A percentile compares a stretch with the other conserved stretches of the same genome.
phyloP scores from a whole-genome alignment of 1,284 basidiomycete species.

The Psilocybe mexicana region DNA sequence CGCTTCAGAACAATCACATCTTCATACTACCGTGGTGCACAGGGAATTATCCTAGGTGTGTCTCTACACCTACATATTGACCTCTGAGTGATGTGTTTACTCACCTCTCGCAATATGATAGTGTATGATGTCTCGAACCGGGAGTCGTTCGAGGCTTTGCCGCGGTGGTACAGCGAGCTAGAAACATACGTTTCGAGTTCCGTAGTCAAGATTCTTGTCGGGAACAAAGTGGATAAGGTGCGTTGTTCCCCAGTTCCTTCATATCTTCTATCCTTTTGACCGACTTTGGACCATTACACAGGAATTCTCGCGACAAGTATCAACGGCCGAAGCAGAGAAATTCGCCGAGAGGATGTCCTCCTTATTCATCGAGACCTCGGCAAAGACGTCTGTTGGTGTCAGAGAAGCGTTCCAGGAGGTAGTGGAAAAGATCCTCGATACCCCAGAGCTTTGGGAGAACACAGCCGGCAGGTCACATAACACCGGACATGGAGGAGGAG shows the following conservation, averaged over 20 bases:
- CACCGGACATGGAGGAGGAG: slow-evolving; percentile 41
- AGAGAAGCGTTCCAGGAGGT: slow-evolving; percentile 80
- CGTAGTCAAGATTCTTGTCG: slow-evolving; percentile 94
- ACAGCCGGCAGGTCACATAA: slow-evolving; percentile 23
- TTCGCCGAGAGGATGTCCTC: slow-evolving; percentile 85
- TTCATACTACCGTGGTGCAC: slow-evolving; percentile 91
- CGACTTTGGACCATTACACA: slow-evolving; percentile 28
- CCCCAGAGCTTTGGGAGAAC: slow-evolving; percentile 64
- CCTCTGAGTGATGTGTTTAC: neutral
- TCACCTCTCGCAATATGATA: slow-evolving; percentile 27
- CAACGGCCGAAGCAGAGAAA: slow-evolving; percentile 74
- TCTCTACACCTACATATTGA: neutral
- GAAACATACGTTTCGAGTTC: slow-evolving; percentile 88
- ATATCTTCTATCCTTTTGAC: neutral
- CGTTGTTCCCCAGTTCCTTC: slow-evolving; percentile 10
- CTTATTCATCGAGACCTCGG: slow-evolving; percentile 86
- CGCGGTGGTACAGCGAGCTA: slow-evolving; percentile 92
- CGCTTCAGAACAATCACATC: slow-evolving; percentile 90
- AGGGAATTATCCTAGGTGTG: slow-evolving; percentile 89
- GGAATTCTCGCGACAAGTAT: slow-evolving; percentile 90
- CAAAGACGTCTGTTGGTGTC: slow-evolving; percentile 85
- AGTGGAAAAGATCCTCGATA: slow-evolving; percentile 70
- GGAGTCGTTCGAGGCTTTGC: slow-evolving; percentile 89
- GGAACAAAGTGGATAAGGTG: slow-evolving; percentile 96
- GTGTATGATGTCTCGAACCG: slow-evolving; percentile 95